Evolutionary conservation across 805 yeast genomes (phyloP), one percentile per base, ranked within the genome.

Genomic region (Metschnikowia shivogae): DNA sequence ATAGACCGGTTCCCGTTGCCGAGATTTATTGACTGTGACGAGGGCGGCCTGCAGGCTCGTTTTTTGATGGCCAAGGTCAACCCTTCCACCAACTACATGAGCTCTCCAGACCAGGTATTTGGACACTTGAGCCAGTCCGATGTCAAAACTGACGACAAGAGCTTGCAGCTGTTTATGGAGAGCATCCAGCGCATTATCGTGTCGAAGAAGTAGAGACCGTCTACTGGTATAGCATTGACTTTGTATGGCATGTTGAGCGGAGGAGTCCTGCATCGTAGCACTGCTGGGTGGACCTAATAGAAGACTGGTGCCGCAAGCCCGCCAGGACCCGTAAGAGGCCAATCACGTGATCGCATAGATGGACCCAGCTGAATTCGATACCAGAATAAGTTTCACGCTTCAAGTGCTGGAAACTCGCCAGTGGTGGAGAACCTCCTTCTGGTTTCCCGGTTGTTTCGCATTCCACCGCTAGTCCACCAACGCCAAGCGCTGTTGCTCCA

Each of bases 41-140:
- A 82, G 59, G 87, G 87, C 44, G 88, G 87, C 3, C 81, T 87
- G 0, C 89, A 82, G 58, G 87, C 88, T 0, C 72, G 89, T 62
- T 82, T 82, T 60, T 67, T 82, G 45, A 78, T 79, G 73, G 82
- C 87, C 3, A 82, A 82, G 62, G 67, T 82, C 55, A 82, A 82
- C 61, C 88, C 89, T 11, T 74, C 85, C 4, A 80, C 81, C 2
- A 73, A 74, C 37, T 80, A 81, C 59, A 56, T 64, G 6, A 68
- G 76, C 28, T 53, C 68, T 40, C 70, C 70, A 11, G 62, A 57
- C 44, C 65, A 65, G 40, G 39, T 59, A 54, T 56, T 61, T 49
- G 37, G 29, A 10, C 10, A 17, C 14, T 62, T 59, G 6, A 61
- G 56, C 20, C 64, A 62, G 37, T 50, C 56, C 28, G 72, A 64